Evolutionary conservation across 495 filamentous ascomycete species (phyloP), one percentile per base, ranked within the genome.

Genomic region (Xylaria curta): DNA sequence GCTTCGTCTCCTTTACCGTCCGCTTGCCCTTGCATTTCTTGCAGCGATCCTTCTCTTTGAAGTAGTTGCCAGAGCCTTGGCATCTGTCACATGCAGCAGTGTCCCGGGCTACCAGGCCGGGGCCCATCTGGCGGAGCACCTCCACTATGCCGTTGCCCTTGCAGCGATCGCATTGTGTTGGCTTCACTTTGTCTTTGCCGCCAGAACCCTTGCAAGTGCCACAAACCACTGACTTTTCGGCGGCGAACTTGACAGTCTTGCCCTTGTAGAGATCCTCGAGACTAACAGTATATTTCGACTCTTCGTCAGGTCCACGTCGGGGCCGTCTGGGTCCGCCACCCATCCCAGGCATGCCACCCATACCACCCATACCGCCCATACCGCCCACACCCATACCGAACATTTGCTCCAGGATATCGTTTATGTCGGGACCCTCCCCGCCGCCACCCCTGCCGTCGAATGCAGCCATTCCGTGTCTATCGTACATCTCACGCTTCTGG

Each of bases 221-320:
- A 82, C 96, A 99, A 69, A 97, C 86, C 71, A 97, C 87, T 73
- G 97, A 95, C 85, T 98, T 97, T 75, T 91, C 94, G 79, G 92
- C 95, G 31, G 92, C 89, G 81, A 99, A 97, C 81, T 95, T 95
- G 73, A 96, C 95, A 1, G 96, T 97, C 87, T 98, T 98, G 73
- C 96, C 96, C 86, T 97, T 98, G 84, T 97, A 99, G 31, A 98
- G 86, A 76, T 98, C 95, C 78, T 98, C 96, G 68, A 99, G 82
- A 15, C 88, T 92, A 69, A 97, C 92, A 77, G 94, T 90, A 77
- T 98, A 99, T 69, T 92, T 87, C 75, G 97, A 94, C 77, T 97
- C 91, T 78, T 97, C 95, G 74, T 94, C 90, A 64, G 87, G 88
- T 31, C 96, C 95, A 75, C 87, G 91, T 63, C 90, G 85, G 24